Evolutionary conservation across 495 filamentous ascomycete genomes (phyloP), one percentile per base, ranked within the genome.

Genomic region (Letharia columbiana): DNA sequence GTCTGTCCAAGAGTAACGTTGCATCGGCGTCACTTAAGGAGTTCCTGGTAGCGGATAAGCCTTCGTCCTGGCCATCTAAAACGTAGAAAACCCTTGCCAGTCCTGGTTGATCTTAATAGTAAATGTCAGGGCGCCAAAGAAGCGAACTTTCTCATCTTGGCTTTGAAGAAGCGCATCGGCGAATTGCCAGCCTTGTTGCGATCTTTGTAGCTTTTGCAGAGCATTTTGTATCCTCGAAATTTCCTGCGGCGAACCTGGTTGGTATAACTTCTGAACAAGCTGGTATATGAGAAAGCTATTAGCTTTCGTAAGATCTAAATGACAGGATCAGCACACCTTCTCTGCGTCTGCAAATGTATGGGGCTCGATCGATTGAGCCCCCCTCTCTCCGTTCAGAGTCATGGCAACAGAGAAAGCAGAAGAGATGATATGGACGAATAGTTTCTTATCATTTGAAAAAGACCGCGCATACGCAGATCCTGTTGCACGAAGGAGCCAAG

Each of bases 61-160:
- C 44, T 47, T 44, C 37, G 52, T 49, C 35, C 13, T 15, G 0
- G 18, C 17, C 39, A 13, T 17, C 31, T 13, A 8, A 13, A 31
- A 37, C n/a, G 44, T 9, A 35, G 57, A 37, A 3, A 60, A 41
- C 13, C 70, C 76, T 61, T 77, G 90, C 90, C 84, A 89, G 73
- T 93, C 89, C 44, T 84, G 82, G 69, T 97, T 96, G 60, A 97
- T 80, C 77, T 97, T 97, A 59, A 97, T 87, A 20, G 88, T 94
- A 71, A 96, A 91, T 1, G 92, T 97, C 67, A 96, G 80, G 41
- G 93, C 94, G n/a, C 89, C 94, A 74, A 92, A 96, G 78, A 97
- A 98, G 50, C 89, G 86, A 71, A 92, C 85, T 61, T 91, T 85
- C 40, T 87, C 82, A 69, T 86, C 84, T 4, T 82, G 77, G 67